Percentiles rank a stretch among this genome's conserved stretches.
Conservation (phyloP, 495 filamentous ascomycete species). For the Talaromyces liani region DNA sequence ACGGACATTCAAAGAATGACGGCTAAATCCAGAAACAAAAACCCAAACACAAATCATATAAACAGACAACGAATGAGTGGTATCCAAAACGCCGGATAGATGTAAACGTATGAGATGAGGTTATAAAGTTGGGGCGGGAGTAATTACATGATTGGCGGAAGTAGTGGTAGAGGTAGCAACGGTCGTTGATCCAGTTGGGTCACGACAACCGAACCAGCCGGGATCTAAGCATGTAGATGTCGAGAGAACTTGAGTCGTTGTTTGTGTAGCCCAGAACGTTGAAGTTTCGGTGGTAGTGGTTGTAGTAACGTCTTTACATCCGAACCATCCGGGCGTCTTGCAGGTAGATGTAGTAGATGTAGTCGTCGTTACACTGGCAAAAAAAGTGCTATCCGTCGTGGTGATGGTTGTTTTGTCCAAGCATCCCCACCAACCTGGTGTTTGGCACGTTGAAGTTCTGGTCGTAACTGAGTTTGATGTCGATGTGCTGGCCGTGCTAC, state of each 20-base stretch:
- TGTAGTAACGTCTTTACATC: constrained; percentile 38
- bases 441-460: constrained; percentile 76
- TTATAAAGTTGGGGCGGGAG: background rate
- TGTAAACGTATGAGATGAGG: background rate
- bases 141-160: background rate
- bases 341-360: constrained; percentile 64
- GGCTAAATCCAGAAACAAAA: too few relatives aligned
- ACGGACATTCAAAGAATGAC: too few relatives aligned
- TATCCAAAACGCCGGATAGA: too few relatives aligned
- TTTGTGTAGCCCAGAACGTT: too few relatives aligned
- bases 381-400: constrained; percentile 40
- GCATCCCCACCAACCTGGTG: constrained; percentile 64
- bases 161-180: constrained; percentile 14
- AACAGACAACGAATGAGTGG: too few relatives aligned
- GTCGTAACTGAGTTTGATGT: too few relatives aligned
- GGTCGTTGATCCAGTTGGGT: too few relatives aligned
- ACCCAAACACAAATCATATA: too few relatives aligned
- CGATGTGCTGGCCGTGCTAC: constrained; percentile 16
- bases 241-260: constrained; percentile 14
- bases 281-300: constrained; percentile 20
- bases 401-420: constrained; percentile 57
- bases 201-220: constrained; percentile 22
- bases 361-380: constrained; percentile 45
- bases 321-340: constrained; percentile 69
- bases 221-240: constrained; percentile 49